A percentile compares a stretch with the other conserved stretches of the same genome.
Evolutionary conservation across 768 basidiomycete species (phyloP).

Genomic region (Tubosaeta sp.): DNA sequence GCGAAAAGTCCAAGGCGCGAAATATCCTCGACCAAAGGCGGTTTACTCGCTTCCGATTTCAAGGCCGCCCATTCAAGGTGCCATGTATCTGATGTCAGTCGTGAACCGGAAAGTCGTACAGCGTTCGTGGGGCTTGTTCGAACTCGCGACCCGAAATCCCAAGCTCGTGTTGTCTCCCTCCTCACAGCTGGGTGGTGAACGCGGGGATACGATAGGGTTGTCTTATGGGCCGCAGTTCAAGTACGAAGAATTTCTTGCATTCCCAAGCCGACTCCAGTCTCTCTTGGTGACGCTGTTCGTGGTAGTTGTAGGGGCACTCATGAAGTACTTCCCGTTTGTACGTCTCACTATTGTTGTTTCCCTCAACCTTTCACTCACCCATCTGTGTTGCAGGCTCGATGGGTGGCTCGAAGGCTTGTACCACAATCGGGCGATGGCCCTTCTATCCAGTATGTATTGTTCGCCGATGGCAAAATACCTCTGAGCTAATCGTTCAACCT

Average conservation of each 20-base stretch:
- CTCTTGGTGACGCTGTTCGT: slow-evolving; percentile 36
- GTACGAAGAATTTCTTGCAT: slow-evolving; percentile 68
- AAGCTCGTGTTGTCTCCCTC: slow-evolving; percentile 10
- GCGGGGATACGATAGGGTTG: slow-evolving; percentile 14
- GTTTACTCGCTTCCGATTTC: slow-evolving; percentile 37
- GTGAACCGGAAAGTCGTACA: slow-evolving; percentile 49
- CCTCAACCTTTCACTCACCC: neutral
- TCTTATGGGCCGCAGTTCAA: slow-evolving; percentile 68
- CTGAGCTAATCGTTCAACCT: slow-evolving; percentile 3
- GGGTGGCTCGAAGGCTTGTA: slow-evolving; percentile 48
- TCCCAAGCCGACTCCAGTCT: slow-evolving; percentile 37
- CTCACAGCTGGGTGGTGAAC: slow-evolving; percentile 13
- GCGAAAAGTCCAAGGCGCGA: slow-evolving; percentile 30
- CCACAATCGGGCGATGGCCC: slow-evolving; percentile 60
- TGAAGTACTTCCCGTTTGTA: slow-evolving; percentile 37
- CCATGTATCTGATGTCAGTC: slow-evolving; percentile 41
- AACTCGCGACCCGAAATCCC: slow-evolving; percentile 25
- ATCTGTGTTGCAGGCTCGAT: slow-evolving; percentile 38
- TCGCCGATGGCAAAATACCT: neutral
- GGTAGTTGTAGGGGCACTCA: slow-evolving; percentile 14
- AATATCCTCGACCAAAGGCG: slow-evolving; percentile 24
- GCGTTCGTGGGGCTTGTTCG: slow-evolving; percentile 52
- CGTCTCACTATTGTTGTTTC: slow-evolving; percentile 10
- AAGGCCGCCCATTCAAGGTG: slow-evolving; percentile 33
- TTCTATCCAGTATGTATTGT: slow-evolving; percentile 48